Evolutionary conservation across 1,284 basidiomycete species (phyloP).

Genomic region (Calocybe gambosa): DNA sequence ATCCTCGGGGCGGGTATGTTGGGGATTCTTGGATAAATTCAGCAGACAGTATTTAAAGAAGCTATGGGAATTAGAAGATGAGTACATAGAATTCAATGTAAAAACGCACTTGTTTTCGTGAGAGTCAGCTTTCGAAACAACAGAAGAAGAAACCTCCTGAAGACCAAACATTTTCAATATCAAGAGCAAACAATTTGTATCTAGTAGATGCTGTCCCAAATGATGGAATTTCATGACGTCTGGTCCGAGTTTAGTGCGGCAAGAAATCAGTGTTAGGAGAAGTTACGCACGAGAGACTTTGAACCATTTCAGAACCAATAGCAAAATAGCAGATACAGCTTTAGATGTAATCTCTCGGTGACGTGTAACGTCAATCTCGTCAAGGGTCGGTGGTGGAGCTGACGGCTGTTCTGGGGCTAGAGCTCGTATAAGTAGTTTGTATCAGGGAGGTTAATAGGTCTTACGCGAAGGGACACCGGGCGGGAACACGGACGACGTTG

Average conservation of each 20-base stretch:
- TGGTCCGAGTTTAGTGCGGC: constrained; percentile 25
- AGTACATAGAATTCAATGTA: neutral
- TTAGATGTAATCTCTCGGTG: constrained; percentile 98
- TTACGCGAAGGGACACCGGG: constrained; percentile 65
- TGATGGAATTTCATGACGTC: constrained; percentile 99
- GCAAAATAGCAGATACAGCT: constrained; percentile 90
- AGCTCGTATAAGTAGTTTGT: neutral
- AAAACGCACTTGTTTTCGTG: constrained; percentile 74
- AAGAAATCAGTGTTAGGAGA: neutral
- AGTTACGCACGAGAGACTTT: constrained; percentile 83
- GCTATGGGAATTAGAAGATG: constrained; percentile 34
- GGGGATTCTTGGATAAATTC: constrained; percentile 62
- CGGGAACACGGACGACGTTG: constrained; percentile 60
- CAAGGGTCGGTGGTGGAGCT: constrained; percentile 71
- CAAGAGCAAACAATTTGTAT: constrained; percentile 91
- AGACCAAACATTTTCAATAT: constrained; percentile 98
- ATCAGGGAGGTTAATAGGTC: constrained; percentile 17
- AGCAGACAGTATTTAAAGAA: constrained; percentile 94
- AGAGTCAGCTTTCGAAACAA: constrained; percentile 86
- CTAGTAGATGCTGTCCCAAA: constrained; percentile 88
- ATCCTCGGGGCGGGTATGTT: constrained; percentile 48
- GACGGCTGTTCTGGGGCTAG: constrained; percentile 58
- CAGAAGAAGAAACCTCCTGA: constrained; percentile 81
- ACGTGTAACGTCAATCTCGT: constrained; percentile 91
- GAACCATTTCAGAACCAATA: constrained; percentile 95